Evolutionary conservation across 1,284 basidiomycete species (phyloP).

Genomic region (Fomes fomentarius): DNA sequence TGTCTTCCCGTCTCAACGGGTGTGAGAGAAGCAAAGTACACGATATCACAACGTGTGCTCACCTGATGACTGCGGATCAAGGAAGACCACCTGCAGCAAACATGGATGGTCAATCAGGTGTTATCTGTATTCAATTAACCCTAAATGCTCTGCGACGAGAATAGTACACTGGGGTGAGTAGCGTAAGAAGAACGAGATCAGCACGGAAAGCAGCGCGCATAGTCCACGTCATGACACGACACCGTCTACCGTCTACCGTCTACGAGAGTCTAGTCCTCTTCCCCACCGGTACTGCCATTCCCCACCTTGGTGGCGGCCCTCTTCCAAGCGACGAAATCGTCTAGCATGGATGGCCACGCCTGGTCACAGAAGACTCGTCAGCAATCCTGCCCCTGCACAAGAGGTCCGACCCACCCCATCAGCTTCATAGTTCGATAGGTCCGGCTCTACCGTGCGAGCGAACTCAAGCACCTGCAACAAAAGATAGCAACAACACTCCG

Average conservation of each 20-base stretch:
- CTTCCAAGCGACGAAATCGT: constrained; percentile 76
- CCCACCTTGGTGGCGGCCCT: constrained; percentile 26
- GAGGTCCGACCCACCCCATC: constrained; percentile 60
- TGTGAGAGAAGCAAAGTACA: too few species aligned
- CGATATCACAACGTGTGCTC: too few species aligned
- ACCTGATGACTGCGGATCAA: too few species aligned
- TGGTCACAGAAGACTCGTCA: constrained; percentile 31
- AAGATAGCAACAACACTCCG: too few species aligned
- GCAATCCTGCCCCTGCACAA: not conserved
- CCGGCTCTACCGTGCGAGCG: constrained; percentile 61
- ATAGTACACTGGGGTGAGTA: not conserved
- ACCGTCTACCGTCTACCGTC: not conserved
- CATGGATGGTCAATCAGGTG: too few species aligned
- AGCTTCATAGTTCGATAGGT: constrained; percentile 65
- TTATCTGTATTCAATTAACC: not conserved
- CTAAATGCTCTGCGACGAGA: not conserved
- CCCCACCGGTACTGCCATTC: not conserved
- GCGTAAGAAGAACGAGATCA: not conserved
- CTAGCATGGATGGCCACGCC: constrained; percentile 80
- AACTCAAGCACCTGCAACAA: constrained; percentile 53
- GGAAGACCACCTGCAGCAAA: too few species aligned
- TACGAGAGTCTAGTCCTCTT: not conserved
- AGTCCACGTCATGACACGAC: not conserved
- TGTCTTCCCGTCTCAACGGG: too few species aligned
- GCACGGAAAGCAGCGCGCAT: not conserved